These are phyloP conservation scores for Psophocarpus tetragonolobus DNA, from an alignment of 306 rosid species.

Conservation along the genomic window DNA sequence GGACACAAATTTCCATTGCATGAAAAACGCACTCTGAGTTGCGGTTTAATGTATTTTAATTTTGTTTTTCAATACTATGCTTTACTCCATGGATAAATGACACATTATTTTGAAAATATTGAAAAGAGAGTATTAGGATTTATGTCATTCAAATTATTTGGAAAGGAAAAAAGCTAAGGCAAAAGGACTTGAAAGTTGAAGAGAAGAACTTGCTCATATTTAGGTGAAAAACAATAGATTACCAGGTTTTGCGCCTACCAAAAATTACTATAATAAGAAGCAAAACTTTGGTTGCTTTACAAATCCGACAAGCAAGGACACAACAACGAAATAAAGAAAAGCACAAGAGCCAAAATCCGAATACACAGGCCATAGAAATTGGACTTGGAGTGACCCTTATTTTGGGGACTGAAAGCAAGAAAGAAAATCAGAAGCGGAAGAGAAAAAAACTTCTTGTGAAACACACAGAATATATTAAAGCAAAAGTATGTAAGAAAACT, in stretches of 20 bases:
- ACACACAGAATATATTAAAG: conserved; percentile 49
- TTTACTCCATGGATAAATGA: too few relatives aligned
- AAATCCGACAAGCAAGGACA: conserved; percentile 44
- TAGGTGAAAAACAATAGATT: conserved; percentile 28
- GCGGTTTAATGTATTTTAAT: too few relatives aligned
- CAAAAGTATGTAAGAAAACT: conserved; percentile 19
- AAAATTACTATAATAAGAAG: conserved; percentile 33
- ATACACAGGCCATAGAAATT: conserved; percentile 34
- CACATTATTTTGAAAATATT: too few relatives aligned
- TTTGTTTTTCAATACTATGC: too few relatives aligned
- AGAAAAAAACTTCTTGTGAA: conserved; percentile 48
- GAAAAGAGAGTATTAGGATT: neutral
- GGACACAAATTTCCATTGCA: too few relatives aligned
- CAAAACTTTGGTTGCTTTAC: conserved; percentile 33
- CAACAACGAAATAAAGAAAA: conserved; percentile 41
- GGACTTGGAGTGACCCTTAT: conserved; percentile 43
- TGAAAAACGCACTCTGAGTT: too few relatives aligned
- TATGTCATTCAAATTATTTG: neutral
- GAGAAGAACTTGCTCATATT: conserved; percentile 38
- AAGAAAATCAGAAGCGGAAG: conserved; percentile 26
- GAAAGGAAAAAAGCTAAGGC: neutral
- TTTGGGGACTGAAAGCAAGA: conserved; percentile 54
- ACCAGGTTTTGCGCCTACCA: conserved; percentile 7
- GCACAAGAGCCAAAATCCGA: conserved; percentile 54
- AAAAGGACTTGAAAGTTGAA: conserved; percentile 27